A percentile compares a stretch with the other conserved stretches of the same genome.
Evolutionary conservation across 1,139 yeast genomes (phyloP).

Genomic region (Entelexis sorbosivorans): DNA sequence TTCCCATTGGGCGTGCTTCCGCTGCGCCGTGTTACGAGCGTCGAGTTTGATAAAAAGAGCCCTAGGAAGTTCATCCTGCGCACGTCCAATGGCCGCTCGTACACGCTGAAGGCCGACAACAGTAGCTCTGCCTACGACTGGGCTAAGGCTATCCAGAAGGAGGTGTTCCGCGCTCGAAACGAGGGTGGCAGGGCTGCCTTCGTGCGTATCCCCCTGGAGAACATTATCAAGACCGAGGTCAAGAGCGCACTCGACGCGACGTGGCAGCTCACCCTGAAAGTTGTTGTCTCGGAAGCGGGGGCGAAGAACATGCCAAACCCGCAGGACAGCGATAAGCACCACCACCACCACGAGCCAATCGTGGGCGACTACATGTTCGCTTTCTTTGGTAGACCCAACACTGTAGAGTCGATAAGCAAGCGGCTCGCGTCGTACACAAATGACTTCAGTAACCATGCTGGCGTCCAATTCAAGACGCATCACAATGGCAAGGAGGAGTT

Average conservation of each 20-base stretch:
- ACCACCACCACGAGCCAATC: neutral
- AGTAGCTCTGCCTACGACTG: constrained; percentile 64
- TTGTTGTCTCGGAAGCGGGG: constrained; percentile 34
- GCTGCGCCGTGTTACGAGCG: constrained; percentile 43
- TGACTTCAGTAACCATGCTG: constrained; percentile 9
- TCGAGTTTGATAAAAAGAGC: constrained; percentile 9
- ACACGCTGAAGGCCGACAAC: constrained; percentile 64
- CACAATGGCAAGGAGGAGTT: neutral
- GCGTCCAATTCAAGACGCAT: neutral
- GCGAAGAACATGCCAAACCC: constrained; percentile 29
- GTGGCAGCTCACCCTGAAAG: constrained; percentile 10
- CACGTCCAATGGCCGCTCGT: constrained; percentile 49
- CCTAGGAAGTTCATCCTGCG: constrained; percentile 27
- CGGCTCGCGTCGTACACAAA: constrained; percentile 1
- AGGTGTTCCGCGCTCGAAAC: constrained; percentile 49
- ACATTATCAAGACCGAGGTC: constrained; percentile 33
- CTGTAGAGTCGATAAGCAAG: neutral
- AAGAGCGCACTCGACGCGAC: constrained; percentile 38
- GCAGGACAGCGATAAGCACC: constrained; percentile 21
- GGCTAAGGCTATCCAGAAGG: constrained; percentile 65
- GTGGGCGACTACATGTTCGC: constrained; percentile 44
- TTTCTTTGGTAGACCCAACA: constrained; percentile 36
- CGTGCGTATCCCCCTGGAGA: constrained; percentile 62
- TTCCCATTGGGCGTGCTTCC: constrained; percentile 63
- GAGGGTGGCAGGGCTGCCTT: constrained; percentile 63